phyloP scores from a whole-genome alignment of 441 rosid genomes.

The Euphorbia celastroides region DNA sequence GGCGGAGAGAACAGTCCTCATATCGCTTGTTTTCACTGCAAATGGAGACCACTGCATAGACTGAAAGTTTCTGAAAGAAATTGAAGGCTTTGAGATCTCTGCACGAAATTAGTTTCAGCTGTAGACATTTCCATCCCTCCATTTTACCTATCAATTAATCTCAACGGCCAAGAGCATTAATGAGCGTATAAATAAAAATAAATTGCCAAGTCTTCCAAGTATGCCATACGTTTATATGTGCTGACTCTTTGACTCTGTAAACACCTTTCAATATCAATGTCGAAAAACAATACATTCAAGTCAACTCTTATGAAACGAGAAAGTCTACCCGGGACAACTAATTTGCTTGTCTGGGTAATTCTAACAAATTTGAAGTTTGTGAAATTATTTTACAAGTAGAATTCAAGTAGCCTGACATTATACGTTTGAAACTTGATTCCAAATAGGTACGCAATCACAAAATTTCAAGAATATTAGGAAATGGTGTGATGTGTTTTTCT shows the following conservation, averaged over 20 bases:
- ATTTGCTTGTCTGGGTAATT: no score
- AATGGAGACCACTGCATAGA: constrained; percentile 31
- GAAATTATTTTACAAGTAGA: no score
- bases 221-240: background rate
- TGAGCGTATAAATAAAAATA: background rate
- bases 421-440: no score
- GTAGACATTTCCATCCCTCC: constrained; percentile 27
- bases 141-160: background rate
- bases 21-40: constrained; percentile 12
- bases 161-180: background rate
- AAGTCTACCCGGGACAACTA: no score
- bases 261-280: no score
- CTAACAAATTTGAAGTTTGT: no score
- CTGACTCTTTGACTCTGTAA: background rate
- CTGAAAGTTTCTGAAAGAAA: constrained; percentile 41
- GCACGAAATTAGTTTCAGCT: constrained; percentile 36
- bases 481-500: no score
- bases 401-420: no score
- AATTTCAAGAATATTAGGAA: no score
- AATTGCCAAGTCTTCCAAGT: background rate
- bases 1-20: constrained; percentile 9
- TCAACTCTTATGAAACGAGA: no score
- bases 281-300: no score
- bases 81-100: constrained; percentile 41
- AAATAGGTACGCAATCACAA: no score